Evolutionary conservation across 1,139 yeast species (phyloP).

Genomic region (Pichia cactophila): DNA sequence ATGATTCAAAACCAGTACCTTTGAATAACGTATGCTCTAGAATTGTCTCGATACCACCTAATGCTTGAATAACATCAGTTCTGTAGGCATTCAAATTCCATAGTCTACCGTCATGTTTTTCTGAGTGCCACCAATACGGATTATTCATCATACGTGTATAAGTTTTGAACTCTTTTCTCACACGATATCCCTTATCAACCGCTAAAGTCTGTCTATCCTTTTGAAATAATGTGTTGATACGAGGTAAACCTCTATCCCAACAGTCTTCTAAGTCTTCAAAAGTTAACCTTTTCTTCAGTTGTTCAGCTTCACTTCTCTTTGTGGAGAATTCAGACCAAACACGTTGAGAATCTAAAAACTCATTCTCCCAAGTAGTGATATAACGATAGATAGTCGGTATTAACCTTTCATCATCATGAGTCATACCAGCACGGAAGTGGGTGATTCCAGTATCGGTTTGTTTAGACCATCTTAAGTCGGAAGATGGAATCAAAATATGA

Average conservation of each 20-base stretch:
- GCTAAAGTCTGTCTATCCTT: slow-evolving; percentile 93
- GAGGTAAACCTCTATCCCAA: slow-evolving; percentile 96
- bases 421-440: slow-evolving; percentile 92
- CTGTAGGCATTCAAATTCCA: slow-evolving; percentile 93
- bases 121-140: slow-evolving; percentile 96
- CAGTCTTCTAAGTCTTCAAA: slow-evolving; percentile 89
- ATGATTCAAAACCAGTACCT: slow-evolving; percentile 95
- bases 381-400: slow-evolving; percentile 94
- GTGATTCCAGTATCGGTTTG: slow-evolving; percentile 95
- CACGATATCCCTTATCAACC: slow-evolving; percentile 88
- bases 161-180: slow-evolving; percentile 72
- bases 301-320: slow-evolving; percentile 80
- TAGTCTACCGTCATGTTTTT: slow-evolving; percentile 88
- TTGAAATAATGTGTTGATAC: slow-evolving; percentile 91
- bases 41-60: slow-evolving; percentile 96
- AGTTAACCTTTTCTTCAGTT: slow-evolving; percentile 78
- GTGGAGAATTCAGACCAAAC: slow-evolving; percentile 98
- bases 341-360: slow-evolving; percentile 85
- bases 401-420: slow-evolving; percentile 63
- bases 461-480: slow-evolving; percentile 84
- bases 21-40: slow-evolving; percentile 90
- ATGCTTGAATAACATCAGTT: slow-evolving; percentile 92
- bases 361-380: slow-evolving; percentile 94
- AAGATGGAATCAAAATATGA: slow-evolving; percentile 88
- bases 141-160: slow-evolving; percentile 64